These are phyloP conservation scores for Talaromyces sp. DNA, from an alignment of 2,329 filamentous ascomycete species.

Conservation along the genomic window DNA sequence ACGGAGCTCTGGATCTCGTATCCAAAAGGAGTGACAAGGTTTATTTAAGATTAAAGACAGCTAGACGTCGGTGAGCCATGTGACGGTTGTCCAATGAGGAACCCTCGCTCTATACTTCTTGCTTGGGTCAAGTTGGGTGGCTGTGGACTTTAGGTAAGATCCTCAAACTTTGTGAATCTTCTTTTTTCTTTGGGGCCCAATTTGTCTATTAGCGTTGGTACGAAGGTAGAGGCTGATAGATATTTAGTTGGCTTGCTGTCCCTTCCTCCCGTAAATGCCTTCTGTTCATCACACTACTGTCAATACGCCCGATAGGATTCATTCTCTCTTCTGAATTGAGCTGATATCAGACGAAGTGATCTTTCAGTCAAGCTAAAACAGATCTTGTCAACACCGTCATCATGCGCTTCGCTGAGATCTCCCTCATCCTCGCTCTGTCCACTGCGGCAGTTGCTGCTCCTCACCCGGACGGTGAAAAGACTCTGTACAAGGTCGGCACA, in stretches of 20 bases:
- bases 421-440: conserved; percentile 15
- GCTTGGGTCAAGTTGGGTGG: background rate
- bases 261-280: background rate
- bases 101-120: background rate
- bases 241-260: background rate
- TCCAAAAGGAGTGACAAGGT: background rate
- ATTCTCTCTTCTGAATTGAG: background rate
- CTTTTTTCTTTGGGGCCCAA: background rate
- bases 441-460: conserved; percentile 8
- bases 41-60: background rate
- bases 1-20: conserved; percentile 5
- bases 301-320: background rate
- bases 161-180: background rate
- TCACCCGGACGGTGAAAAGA: conserved; percentile 1
- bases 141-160: conserved; percentile 1
- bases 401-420: conserved; percentile 15
- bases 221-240: background rate
- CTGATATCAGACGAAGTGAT: background rate
- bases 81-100: background rate
- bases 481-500: conserved; percentile 2
- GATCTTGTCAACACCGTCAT: background rate
- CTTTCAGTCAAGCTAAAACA: background rate
- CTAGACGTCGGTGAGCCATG: background rate
- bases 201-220: background rate
- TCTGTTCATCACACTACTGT: background rate